Conservation (phyloP, 2,329 filamentous ascomycete species). For the Aspergillus hortae region DNA sequence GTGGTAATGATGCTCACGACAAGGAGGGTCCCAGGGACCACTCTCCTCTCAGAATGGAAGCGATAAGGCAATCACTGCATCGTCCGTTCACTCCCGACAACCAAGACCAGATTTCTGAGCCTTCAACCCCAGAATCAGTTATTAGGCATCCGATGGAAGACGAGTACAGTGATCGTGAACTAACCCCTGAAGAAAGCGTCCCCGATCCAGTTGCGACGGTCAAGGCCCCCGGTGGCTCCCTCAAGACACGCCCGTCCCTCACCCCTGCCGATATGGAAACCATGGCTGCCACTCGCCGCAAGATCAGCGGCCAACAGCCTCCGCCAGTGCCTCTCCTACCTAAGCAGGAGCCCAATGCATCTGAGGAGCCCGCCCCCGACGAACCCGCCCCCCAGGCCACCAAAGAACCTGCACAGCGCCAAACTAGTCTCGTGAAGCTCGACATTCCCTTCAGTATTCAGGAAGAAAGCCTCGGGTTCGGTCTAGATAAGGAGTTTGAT, state of each 20-base stretch:
- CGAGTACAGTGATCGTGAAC: constrained; percentile 25
- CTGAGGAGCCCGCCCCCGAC: constrained; percentile 12
- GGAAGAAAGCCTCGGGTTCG: constrained; percentile 70
- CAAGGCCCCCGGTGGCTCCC: constrained; percentile 77
- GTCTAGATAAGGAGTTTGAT: constrained; percentile 89
- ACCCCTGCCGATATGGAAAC: constrained; percentile 78
- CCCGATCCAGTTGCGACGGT: constrained; percentile 85
- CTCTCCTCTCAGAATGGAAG: constrained; percentile 28
- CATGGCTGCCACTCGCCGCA: constrained; percentile 82
- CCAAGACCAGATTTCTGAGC: constrained; percentile 57
- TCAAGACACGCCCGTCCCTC: constrained; percentile 84
- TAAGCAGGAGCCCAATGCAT: constrained; percentile 20
- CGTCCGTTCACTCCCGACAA: constrained; percentile 50
- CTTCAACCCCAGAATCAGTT: constrained; percentile 81
- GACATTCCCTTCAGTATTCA: constrained; percentile 72
- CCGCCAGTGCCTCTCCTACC: constrained; percentile 28
- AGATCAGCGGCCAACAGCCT: constrained; percentile 73
- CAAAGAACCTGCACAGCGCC: constrained; percentile 46
- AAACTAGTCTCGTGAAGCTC: constrained; percentile 73
- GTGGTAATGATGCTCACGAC: constrained; percentile 6
- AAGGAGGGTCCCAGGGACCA: constrained; percentile 23
- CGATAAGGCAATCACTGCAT: constrained; percentile 36
- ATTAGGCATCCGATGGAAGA: constrained; percentile 69
- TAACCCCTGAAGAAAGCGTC: constrained; percentile 54
- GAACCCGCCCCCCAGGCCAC: constrained; percentile 18